A percentile compares a stretch with the other conserved stretches of the same genome.
Conservation (phyloP, 1,284 basidiomycete species). For the Cryptococcus deneoformans region DNA sequence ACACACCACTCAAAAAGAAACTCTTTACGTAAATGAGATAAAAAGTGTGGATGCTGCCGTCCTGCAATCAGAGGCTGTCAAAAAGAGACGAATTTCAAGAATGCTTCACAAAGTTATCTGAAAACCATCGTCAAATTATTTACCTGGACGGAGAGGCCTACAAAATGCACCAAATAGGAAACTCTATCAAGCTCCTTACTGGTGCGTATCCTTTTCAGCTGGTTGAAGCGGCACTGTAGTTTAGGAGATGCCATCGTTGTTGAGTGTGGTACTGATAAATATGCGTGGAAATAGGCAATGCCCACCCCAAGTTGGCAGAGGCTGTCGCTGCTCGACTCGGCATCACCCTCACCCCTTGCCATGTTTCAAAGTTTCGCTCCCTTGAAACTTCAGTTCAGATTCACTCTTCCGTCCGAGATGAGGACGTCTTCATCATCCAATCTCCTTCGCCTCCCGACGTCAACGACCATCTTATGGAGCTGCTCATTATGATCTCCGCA, state of each 20-base stretch:
- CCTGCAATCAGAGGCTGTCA: too few relatives aligned
- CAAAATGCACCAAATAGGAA: constrained; percentile 66
- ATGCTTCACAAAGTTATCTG: too few relatives aligned
- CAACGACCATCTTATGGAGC: constrained; percentile 55
- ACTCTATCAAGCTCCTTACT: constrained; percentile 88
- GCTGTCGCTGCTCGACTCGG: constrained; percentile 91
- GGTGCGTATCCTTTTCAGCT: constrained; percentile 56
- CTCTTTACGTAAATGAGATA: too few relatives aligned
- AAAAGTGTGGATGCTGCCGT: too few relatives aligned
- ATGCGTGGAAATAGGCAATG: constrained; percentile 68
- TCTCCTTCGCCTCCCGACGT: constrained; percentile 49
- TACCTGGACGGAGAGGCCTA: too few relatives aligned
- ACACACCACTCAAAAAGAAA: too few relatives aligned
- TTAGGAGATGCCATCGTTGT: background rate
- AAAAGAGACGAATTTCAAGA: too few relatives aligned
- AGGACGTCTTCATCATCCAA: constrained; percentile 97
- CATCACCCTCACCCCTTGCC: constrained; percentile 82
- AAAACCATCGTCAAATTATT: too few relatives aligned
- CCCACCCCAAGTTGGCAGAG: constrained; percentile 94
- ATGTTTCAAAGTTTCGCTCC: constrained; percentile 94
- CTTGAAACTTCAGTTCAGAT: constrained; percentile 92
- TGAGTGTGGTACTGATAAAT: background rate
- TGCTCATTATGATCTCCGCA: constrained; percentile 59
- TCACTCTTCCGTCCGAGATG: constrained; percentile 91
- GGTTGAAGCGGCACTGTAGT: too few relatives aligned